Conservation (phyloP, 2,329 filamentous ascomycete species). For the Curvularia hawaiiensis region DNA sequence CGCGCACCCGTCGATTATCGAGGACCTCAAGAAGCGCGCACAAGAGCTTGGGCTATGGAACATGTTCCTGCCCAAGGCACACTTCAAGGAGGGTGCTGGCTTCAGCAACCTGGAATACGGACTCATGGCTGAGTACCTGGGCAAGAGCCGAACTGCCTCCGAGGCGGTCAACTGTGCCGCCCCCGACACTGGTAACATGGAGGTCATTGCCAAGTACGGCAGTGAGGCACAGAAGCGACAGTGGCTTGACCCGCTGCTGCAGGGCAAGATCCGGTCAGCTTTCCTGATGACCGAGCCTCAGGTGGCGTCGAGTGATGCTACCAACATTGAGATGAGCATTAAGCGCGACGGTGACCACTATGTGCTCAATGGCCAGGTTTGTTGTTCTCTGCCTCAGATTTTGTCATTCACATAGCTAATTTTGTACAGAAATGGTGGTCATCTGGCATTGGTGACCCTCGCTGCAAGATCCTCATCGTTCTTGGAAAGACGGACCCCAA, state of each 20-base stretch:
- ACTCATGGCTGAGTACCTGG: slow-evolving; percentile 94
- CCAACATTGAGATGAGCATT: slow-evolving; percentile 87
- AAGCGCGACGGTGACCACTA: slow-evolving; percentile 83
- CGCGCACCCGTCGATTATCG: slow-evolving; percentile 76
- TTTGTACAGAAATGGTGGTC: slow-evolving; percentile 97
- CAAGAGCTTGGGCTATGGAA: slow-evolving; percentile 91
- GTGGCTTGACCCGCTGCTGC: slow-evolving; percentile 82
- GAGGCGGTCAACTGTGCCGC: slow-evolving; percentile 84
- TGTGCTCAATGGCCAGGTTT: slow-evolving; percentile 83
- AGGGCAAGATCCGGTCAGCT: slow-evolving; percentile 84
- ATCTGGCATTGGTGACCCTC: slow-evolving; percentile 88
- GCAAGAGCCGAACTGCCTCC: slow-evolving; percentile 77
- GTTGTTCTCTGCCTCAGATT: slow-evolving; percentile 21
- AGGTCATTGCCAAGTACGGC: slow-evolving; percentile 90
- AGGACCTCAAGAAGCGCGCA: slow-evolving; percentile 87
- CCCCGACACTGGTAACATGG: slow-evolving; percentile 95
- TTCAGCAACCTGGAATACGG: slow-evolving; percentile 97
- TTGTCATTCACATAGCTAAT: slow-evolving; percentile 42
- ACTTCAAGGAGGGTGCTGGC: slow-evolving; percentile 94
- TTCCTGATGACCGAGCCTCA: slow-evolving; percentile 96
- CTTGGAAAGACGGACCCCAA: slow-evolving; percentile 89
- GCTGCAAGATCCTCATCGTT: slow-evolving; percentile 92
- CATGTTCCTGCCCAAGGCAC: slow-evolving; percentile 93
- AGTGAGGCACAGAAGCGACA: slow-evolving; percentile 81
- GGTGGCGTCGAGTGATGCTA: slow-evolving; percentile 87